phyloP scores from a whole-genome alignment of 129 eudicot species.

The Erigeron canadensis region DNA sequence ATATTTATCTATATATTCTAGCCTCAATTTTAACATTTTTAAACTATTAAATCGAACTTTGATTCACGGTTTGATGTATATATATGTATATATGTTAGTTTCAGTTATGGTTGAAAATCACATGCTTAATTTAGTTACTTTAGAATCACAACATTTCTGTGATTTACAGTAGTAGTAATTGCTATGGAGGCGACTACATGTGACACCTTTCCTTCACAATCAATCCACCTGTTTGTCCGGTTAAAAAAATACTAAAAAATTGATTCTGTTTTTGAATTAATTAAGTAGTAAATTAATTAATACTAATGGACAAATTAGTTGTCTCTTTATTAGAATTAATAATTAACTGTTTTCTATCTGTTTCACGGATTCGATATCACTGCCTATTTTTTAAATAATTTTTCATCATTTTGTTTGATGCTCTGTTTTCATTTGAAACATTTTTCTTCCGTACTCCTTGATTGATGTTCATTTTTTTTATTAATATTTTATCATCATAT shows the following conservation, averaged over 20 bases:
- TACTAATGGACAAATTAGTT: no score
- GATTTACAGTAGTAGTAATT: not conserved
- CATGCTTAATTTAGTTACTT: not conserved
- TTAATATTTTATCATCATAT: not conserved
- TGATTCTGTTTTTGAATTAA: not conserved
- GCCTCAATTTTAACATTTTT: no score
- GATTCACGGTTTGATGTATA: no score
- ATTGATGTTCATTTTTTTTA: slow-evolving; percentile 18
- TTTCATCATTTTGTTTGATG: slow-evolving; percentile 36
- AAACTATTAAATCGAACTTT: no score
- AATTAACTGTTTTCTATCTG: slow-evolving; percentile 22
- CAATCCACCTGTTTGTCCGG: slow-evolving; percentile 29
- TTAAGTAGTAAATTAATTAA: no score
- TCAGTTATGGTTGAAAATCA: slow-evolving; percentile 6
- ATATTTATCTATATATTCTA: no score
- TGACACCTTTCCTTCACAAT: slow-evolving; percentile 32
- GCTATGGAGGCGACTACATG: slow-evolving; percentile 5
- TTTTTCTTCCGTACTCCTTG: slow-evolving; percentile 31
- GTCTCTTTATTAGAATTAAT: not conserved
- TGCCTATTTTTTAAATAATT: slow-evolving; percentile 7
- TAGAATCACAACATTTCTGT: not conserved
- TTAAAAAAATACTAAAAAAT: not conserved
- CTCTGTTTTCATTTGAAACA: slow-evolving; percentile 18
- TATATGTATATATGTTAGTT: not conserved
- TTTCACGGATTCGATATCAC: slow-evolving; percentile 22